Conservation (phyloP, 2,329 filamentous ascomycete species). For the Talaromyces atroroseus region DNA sequence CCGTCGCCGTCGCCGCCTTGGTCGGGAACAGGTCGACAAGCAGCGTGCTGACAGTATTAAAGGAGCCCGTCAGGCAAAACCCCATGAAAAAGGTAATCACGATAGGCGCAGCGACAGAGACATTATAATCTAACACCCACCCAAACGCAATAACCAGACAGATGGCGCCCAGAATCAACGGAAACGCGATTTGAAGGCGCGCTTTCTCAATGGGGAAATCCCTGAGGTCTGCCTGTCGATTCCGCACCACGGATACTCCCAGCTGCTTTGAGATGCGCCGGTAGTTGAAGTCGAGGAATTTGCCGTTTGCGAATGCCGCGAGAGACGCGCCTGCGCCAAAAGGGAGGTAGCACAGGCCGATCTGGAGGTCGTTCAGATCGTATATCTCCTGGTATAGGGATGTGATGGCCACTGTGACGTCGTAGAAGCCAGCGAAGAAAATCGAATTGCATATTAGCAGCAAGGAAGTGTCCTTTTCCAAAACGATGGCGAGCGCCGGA, state of each 20-base stretch:
- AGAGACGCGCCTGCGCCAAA: conserved; percentile 37
- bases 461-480: conserved; percentile 32
- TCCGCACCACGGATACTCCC: conserved; percentile 29
- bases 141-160: conserved; percentile 35
- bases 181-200: conserved; percentile 37
- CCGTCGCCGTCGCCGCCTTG: conserved; percentile 38
- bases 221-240: conserved; percentile 31
- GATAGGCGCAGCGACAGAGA: conserved; percentile 32
- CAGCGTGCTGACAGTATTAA: conserved; percentile 43
- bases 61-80: conserved; percentile 36
- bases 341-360: conserved; percentile 41
- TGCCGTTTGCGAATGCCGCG: conserved; percentile 35
- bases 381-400: conserved; percentile 34
- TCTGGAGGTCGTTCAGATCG: conserved; percentile 35
- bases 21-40: conserved; percentile 42
- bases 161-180: conserved; percentile 28
- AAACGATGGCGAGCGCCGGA: conserved; percentile 29
- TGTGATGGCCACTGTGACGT: conserved; percentile 36
- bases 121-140: conserved; percentile 34
- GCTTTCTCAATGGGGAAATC: conserved; percentile 42
- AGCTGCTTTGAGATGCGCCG: conserved; percentile 27
- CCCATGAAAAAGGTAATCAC: conserved; percentile 37
- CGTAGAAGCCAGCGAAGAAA: conserved; percentile 39
- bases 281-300: conserved; percentile 43
- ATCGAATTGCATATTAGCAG: conserved; percentile 35